Evolutionary conservation across 2,329 filamentous ascomycete species (phyloP).

Genomic region (Colletotrichum viniferum): DNA sequence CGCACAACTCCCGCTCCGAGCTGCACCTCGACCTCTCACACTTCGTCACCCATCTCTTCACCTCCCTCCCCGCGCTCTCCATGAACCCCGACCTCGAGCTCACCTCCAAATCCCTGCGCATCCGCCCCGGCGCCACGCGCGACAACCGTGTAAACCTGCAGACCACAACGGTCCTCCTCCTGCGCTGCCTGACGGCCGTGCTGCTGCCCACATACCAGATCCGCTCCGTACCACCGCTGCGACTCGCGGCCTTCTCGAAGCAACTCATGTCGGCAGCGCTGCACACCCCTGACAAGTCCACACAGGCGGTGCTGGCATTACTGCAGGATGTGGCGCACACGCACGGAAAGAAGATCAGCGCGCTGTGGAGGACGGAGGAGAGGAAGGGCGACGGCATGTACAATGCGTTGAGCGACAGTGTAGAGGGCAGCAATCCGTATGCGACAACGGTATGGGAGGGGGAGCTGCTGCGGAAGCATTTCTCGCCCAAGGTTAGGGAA

Average conservation of each 20-base stretch:
- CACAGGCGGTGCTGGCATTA: slow-evolving; percentile 78
- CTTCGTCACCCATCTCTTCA: slow-evolving; percentile 94
- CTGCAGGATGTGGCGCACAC: slow-evolving; percentile 79
- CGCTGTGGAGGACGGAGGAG: slow-evolving; percentile 96
- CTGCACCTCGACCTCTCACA: slow-evolving; percentile 92
- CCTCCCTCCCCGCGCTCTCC: slow-evolving; percentile 77
- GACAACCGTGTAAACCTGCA: slow-evolving; percentile 78
- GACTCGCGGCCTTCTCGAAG: slow-evolving; percentile 92
- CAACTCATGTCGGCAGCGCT: slow-evolving; percentile 82
- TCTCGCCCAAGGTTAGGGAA: slow-evolving; percentile 83
- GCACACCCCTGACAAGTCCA: slow-evolving; percentile 89
- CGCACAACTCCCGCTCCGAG: slow-evolving; percentile 78
- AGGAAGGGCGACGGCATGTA: slow-evolving; percentile 88
- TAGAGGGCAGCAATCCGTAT: slow-evolving; percentile 90
- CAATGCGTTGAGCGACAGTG: slow-evolving; percentile 71
- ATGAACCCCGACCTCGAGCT: slow-evolving; percentile 87
- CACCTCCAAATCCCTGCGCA: slow-evolving; percentile 73
- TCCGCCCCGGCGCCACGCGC: slow-evolving; percentile 46
- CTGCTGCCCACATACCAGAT: slow-evolving; percentile 78
- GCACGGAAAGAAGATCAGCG: slow-evolving; percentile 80
- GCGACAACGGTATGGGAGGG: slow-evolving; percentile 93
- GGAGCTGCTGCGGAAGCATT: slow-evolving; percentile 84
- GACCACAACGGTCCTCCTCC: slow-evolving; percentile 89
- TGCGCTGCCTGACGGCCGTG: slow-evolving; percentile 83
- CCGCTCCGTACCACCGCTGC: slow-evolving; percentile 77